Evolutionary conservation across 257 asterid genomes (phyloP).

Genomic region (Verbena officinalis): DNA sequence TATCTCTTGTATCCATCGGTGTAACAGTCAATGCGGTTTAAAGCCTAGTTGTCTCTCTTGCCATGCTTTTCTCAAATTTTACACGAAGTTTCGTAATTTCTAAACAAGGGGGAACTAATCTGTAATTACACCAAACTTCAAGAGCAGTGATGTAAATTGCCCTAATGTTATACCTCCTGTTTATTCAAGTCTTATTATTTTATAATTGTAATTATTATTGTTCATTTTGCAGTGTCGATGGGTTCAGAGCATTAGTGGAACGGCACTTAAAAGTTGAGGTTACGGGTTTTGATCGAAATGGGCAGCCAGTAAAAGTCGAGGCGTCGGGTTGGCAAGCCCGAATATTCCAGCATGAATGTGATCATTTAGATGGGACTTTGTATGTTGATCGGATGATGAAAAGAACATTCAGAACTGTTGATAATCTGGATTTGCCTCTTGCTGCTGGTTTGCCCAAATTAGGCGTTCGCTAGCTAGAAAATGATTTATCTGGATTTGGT

Average conservation of each 20-base stretch:
- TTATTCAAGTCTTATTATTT: too few relatives aligned
- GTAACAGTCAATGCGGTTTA: too few relatives aligned
- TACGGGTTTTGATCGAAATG: constrained; percentile 66
- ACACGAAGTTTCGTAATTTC: too few relatives aligned
- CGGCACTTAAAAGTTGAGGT: constrained; percentile 82
- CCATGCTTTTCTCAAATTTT: too few relatives aligned
- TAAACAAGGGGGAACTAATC: too few relatives aligned
- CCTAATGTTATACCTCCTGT: too few relatives aligned
- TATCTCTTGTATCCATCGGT: too few relatives aligned
- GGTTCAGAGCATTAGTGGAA: constrained; percentile 86
- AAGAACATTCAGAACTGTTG: constrained; percentile 72
- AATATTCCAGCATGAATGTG: constrained; percentile 87
- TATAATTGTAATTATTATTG: not conserved
- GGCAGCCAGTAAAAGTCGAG: constrained; percentile 62
- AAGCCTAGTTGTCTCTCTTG: too few relatives aligned
- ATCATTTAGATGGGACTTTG: constrained; percentile 83
- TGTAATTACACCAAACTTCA: too few relatives aligned
- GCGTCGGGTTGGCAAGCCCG: constrained; percentile 99
- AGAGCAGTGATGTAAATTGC: too few relatives aligned
- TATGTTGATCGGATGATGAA: constrained; percentile 87
- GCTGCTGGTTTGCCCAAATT: constrained; percentile 70
- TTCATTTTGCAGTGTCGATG: constrained; percentile 18
- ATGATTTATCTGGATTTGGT: not conserved
- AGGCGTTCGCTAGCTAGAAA: constrained; percentile 41
- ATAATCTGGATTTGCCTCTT: constrained; percentile 82